These are phyloP conservation scores for Metschnikowia hibisci DNA, from an alignment of 805 yeast species.

Conservation along the genomic window DNA sequence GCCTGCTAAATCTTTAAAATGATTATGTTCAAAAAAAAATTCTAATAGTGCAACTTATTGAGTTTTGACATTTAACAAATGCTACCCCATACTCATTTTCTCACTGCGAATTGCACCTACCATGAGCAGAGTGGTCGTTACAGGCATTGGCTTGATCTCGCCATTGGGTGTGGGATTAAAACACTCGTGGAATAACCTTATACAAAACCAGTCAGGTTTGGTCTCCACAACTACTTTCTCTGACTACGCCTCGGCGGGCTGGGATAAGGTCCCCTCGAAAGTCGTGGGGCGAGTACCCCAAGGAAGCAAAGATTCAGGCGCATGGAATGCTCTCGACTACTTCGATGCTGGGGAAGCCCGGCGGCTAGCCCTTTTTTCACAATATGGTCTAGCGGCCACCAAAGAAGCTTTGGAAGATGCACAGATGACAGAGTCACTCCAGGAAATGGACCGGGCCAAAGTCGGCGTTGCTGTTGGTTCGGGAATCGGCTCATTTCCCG, in stretches of 20 bases:
- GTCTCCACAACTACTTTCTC: conserved; percentile 46
- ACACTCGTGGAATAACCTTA: conserved; percentile 50
- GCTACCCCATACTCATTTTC: background rate
- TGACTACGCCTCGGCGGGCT: conserved; percentile 42
- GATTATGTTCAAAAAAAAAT: background rate
- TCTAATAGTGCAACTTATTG: no score
- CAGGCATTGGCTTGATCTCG: conserved; percentile 84
- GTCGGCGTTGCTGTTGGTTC: conserved; percentile 87
- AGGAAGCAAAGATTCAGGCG: conserved; percentile 40
- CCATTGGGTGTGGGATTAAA: conserved; percentile 76
- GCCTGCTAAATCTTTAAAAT: no score
- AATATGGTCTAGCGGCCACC: conserved; percentile 74
- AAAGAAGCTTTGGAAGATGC: conserved; percentile 75
- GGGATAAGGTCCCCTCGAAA: conserved; percentile 57
- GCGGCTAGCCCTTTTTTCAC: conserved; percentile 67
- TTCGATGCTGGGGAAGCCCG: conserved; percentile 47
- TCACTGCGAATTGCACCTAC: no score
- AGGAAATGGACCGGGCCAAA: conserved; percentile 30
- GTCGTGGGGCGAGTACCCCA: conserved; percentile 74
- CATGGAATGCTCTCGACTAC: conserved; percentile 53
- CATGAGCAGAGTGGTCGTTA: conserved; percentile 71
- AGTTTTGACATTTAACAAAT: background rate
- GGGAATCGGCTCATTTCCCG: conserved; percentile 86
- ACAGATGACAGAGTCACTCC: conserved; percentile 32
- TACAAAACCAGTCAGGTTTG: conserved; percentile 55